These are phyloP conservation scores for Penicillium sp. DNA, from an alignment of 2,329 filamentous ascomycete species.

Conservation along the genomic window DNA sequence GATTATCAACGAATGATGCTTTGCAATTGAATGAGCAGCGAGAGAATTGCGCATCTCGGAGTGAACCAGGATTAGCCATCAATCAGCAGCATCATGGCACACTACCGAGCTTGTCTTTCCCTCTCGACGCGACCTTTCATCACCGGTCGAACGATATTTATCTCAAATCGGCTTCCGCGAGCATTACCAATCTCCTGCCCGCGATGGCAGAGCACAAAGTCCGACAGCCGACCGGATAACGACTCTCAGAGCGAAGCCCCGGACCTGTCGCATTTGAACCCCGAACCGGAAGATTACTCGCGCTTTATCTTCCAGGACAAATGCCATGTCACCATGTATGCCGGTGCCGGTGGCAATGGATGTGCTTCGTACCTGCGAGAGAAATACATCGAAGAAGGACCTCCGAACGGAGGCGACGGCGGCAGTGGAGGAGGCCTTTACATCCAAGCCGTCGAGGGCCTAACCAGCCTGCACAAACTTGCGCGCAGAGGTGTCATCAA, in stretches of 20 bases:
- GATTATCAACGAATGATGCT: not conserved
- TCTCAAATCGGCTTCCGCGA: conserved; percentile 11
- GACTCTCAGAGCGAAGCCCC: conserved; percentile 15
- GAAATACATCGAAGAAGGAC: conserved; percentile 81
- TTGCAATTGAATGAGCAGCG: not conserved
- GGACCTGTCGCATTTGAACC: conserved; percentile 64
- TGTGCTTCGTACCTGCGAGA: conserved; percentile 93
- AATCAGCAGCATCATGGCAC: conserved; percentile 13
- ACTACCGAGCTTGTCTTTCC: conserved; percentile 9
- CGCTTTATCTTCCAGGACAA: conserved; percentile 81
- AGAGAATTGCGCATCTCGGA: conserved; percentile 1
- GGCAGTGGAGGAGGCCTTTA: conserved; percentile 89
- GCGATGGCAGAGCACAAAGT: conserved; percentile 25
- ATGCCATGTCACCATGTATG: conserved; percentile 69
- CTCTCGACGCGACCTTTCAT: conserved; percentile 12
- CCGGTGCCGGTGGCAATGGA: conserved; percentile 80
- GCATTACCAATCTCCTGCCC: conserved; percentile 4
- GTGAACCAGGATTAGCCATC: conserved; percentile 13
- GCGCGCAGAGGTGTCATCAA: conserved; percentile 64
- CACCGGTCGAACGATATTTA: conserved; percentile 13
- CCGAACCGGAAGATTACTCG: conserved; percentile 76
- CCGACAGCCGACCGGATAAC: conserved; percentile 7
- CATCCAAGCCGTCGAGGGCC: conserved; percentile 84
- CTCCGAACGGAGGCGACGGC: conserved; percentile 90
- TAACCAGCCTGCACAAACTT: conserved; percentile 91